Base-by-base conservation (phyloP, 2,329 filamentous ascomycete species). In the Chalaropsis ovoidea region DNA sequence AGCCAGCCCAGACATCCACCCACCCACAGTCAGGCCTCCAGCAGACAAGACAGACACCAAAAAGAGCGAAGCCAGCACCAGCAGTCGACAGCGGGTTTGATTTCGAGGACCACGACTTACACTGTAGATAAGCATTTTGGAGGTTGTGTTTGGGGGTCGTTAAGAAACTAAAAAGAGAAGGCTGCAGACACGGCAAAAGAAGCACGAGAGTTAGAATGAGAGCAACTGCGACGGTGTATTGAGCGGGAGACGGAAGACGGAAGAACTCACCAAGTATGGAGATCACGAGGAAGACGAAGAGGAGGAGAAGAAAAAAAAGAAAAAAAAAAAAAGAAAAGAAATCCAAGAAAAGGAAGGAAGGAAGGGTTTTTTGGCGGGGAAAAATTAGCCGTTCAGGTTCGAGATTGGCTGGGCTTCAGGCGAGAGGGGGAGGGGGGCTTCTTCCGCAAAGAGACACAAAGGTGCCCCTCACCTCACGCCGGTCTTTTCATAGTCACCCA, bases 81-180 rank as follows among this genome's bases (percentile, higher is more conserved):
- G 22, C 22, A 27, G 47, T 22, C 47, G 47, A 52, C 1, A 24
- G 22, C 15, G 42, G 24, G 41, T 5, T 45, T 35, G 41, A 31
- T n/a, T 45, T 42, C 1, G 45, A 39, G n/a, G 62, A 7, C 39
- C 11, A 60, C 27, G 49, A 72, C 79, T 68, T 76, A 88, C 86
- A 78, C 81, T 86, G 84, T 76, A 89, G 75, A 90, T 88, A 76
- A 88, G 81, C 87, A 90, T 90, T 73, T 78, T 87, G 82, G 73
- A 77, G 77, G 76, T 74, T 72, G 43, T 63, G n/a, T 43, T 35
- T 58, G 35, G 45, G 54, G 24, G 24, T 43, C 5, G 68, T 65
- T 68, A 63, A 7, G 41, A 54, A 56, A 65, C 24, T 41, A 49
- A 39, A n/a, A 61, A 47, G 35, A 19, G 22, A 39, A 61, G 43